Evolutionary conservation across 495 filamentous ascomycete species (phyloP), one percentile per base, ranked within the genome.

Genomic region (Xylaria flabelliformis): DNA sequence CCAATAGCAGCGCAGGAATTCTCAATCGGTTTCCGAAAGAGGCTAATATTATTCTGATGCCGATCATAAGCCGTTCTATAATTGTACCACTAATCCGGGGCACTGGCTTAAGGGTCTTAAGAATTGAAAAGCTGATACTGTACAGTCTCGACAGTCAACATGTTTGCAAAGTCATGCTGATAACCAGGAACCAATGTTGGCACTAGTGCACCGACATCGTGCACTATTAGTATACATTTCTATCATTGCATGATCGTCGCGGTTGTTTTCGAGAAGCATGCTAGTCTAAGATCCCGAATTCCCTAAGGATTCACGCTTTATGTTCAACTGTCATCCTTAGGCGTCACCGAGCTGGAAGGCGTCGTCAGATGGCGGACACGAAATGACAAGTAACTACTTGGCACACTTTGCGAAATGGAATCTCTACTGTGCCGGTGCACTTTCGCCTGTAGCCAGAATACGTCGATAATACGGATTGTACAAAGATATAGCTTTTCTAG

Each of bases 41-140:
- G 67, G 67, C 67, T 69, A 69, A 69, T 34, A 62, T 50, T 50
- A 44, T 21, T 50, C 48, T 48, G 5, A 26, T 62, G 55, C 53
- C 41, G 67, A 69, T 34, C 66, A 34, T 36, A 44, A 59, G 36
- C 66, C 66, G 66, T 69, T 61, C 67, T 69, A 69, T 69, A 69
- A 69, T 46, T 61, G 67, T 59, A 61, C 56, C 39, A 48, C 17
- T 39, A 62, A 69, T 69, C 67, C 67, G 67, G 67, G 67, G 67
- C 53, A 61, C 39, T 50, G 67, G 67, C 26, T 56, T 50, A 34
- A 67, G 65, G 65, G 65, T 56, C 58, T 39, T 21, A 21, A 15
- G 7, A 61, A 34, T 24, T 53, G 50, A 7, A 26, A 26, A 61
- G 32, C 29, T 15, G 42, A 10, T 63, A 13, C n/a, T 26, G n/a